Percentiles rank a stretch among this genome's conserved stretches.
Conservation (phyloP, 2,329 filamentous ascomycete genomes). For the Capronia epimyces region DNA sequence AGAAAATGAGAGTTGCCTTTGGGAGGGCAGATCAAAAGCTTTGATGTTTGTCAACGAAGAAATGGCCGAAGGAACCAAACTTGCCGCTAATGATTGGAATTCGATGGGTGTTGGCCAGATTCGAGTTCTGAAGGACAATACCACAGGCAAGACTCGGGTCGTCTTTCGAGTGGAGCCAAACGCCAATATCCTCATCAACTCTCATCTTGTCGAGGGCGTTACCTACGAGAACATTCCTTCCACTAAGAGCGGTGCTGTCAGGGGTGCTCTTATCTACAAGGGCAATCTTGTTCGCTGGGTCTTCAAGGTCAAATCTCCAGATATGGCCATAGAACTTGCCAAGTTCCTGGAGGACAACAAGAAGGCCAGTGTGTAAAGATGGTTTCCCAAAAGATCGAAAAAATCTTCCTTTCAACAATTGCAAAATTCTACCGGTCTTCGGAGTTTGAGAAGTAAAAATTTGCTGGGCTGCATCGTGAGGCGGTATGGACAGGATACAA, state of each 20-base stretch:
- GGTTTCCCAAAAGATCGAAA: background rate
- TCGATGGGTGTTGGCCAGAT: slow-evolving; percentile 66
- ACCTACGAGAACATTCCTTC: slow-evolving; percentile 33
- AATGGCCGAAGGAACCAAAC: slow-evolving; percentile 39
- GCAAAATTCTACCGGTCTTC: background rate
- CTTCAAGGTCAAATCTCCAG: slow-evolving; percentile 27
- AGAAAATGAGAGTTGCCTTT: slow-evolving; percentile 64
- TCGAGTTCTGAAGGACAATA: slow-evolving; percentile 68
- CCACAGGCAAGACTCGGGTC: slow-evolving; percentile 60
- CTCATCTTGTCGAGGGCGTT: slow-evolving; percentile 59
- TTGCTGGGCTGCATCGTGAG: background rate
- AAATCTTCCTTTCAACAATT: no score
- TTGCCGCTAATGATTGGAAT: slow-evolving; percentile 52
- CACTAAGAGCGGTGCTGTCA: slow-evolving; percentile 26
- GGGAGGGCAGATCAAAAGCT: slow-evolving; percentile 67
- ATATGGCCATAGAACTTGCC: slow-evolving; percentile 23
- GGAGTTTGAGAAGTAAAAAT: slow-evolving; percentile 5
- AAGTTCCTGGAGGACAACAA: slow-evolving; percentile 27
- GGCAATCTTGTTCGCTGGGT: slow-evolving; percentile 25
- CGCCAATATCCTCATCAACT: slow-evolving; percentile 69
- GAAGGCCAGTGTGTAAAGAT: slow-evolving; percentile 11
- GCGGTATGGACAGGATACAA: background rate
- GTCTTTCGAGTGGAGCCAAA: slow-evolving; percentile 69
- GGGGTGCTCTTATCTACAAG: slow-evolving; percentile 23
- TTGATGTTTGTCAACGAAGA: slow-evolving; percentile 53